Conservation (phyloP, 2,329 filamentous ascomycete species). For the Pseudocercospora musae region DNA sequence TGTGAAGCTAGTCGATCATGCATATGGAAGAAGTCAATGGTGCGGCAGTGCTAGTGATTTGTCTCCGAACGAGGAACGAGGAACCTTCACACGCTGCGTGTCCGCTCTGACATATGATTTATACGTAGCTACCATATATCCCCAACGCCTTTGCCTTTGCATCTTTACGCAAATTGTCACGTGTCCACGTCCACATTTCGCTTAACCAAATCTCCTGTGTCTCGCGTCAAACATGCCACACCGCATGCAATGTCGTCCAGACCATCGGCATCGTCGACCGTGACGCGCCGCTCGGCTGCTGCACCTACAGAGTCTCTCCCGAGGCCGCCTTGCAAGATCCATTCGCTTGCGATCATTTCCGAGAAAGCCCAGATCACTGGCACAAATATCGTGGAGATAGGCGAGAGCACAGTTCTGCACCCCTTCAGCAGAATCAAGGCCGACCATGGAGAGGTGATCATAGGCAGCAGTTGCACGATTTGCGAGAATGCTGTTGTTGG, state of each 20-base stretch:
- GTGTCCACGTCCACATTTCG: neutral
- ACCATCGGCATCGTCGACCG: constrained; percentile 13
- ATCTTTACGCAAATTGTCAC: neutral
- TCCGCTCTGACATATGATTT: neutral
- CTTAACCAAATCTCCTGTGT: neutral
- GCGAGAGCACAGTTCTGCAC: constrained; percentile 77
- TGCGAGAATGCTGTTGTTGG: constrained; percentile 58
- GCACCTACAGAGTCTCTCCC: constrained; percentile 10
- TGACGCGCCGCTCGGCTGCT: constrained; percentile 5
- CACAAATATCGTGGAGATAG: constrained; percentile 73
- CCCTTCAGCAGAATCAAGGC: constrained; percentile 63
- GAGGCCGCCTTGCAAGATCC: constrained; percentile 41
- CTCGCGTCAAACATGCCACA: neutral
- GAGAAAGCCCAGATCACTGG: constrained; percentile 57
- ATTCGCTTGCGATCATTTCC: constrained; percentile 48
- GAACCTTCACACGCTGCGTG: neutral
- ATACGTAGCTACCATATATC: neutral
- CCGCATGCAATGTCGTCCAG: constrained; percentile 17
- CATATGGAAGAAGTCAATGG: neutral
- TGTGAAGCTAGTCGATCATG: neutral
- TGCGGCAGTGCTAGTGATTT: neutral
- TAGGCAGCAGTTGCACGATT: constrained; percentile 63
- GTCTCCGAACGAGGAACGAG: neutral
- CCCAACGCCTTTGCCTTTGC: neutral
- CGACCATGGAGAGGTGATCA: constrained; percentile 40